Evolutionary conservation across 768 basidiomycete species (phyloP), one percentile per base, ranked within the genome.

Genomic region (Lentinus brumalis): DNA sequence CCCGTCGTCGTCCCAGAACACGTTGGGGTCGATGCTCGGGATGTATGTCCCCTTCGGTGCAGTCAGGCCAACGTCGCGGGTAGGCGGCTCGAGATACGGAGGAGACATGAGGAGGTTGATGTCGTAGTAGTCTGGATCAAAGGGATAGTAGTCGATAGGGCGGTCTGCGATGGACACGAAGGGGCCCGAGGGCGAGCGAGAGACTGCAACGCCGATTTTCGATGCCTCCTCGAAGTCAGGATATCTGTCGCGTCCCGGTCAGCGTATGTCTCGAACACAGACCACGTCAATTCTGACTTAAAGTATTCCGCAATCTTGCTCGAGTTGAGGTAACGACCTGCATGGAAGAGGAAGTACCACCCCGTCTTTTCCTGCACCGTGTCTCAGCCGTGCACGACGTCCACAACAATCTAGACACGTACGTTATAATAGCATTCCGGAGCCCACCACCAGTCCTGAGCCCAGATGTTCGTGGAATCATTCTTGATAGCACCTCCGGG

Each of bases 401-500:
- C n/a, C n/a, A 18, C n/a, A 18, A 12, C n/a, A 21, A 18, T 5
- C 3, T 14, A 30, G 14, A 31, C 12, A 14, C 53, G 10, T 21
- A 54, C 56, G 47, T 50, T 57, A n/a, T 50, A 57, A 26, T 57
- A 57, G 35, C 56, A 57, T 47, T 57, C 56, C 16, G 45, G 46
- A 15, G 56, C 56, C 56, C 56, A 57, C 30, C 29, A 57, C 56
- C 56, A 57, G 31, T 49, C 56, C 45, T 57, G 32, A 35, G 56
- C 53, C 53, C 53, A 54, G 7, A 54, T 15, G 53, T 54, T 54
- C 40, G n/a, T 26, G 9, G 45, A 30, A 47, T 57, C 56, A 21
- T 47, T 47, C 45, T 57, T 57, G 56, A 57, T 35, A 14, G 46
- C 56, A 8, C 56, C 56, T n/a, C 56, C 56, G 6, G 55, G 56